Percentiles rank a stretch among this genome's conserved stretches.
Evolutionary conservation across 2,329 filamentous ascomycete species (phyloP).

Genomic region (Xylaria sp.): DNA sequence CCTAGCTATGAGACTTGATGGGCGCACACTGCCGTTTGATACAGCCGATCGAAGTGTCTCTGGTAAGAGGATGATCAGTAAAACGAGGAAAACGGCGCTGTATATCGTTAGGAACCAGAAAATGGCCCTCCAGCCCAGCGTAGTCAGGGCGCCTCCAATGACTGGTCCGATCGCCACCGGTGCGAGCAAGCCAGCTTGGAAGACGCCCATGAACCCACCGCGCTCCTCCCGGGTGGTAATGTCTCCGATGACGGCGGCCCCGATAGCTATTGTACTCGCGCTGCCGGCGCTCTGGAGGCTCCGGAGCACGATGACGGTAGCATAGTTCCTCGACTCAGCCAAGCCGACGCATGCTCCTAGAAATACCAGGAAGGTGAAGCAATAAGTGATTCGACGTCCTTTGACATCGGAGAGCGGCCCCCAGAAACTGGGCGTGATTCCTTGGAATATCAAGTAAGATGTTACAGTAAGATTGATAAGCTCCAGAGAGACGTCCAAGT

Average conservation of each 20-base stretch:
- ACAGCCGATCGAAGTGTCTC: slow-evolving; percentile 52
- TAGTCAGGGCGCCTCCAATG: slow-evolving; percentile 57
- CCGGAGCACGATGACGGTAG: slow-evolving; percentile 54
- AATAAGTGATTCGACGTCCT: slow-evolving; percentile 54
- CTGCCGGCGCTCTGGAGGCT: slow-evolving; percentile 59
- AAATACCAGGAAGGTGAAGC: slow-evolving; percentile 53
- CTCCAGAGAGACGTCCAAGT: slow-evolving; percentile 47
- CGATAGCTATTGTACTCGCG: slow-evolving; percentile 60
- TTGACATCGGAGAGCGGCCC: slow-evolving; percentile 53
- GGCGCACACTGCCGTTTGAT: slow-evolving; percentile 45
- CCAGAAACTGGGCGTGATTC: slow-evolving; percentile 56
- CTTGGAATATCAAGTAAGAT: slow-evolving; percentile 59
- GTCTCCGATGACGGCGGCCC: slow-evolving; percentile 60
- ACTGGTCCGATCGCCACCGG: slow-evolving; percentile 52
- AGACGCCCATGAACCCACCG: slow-evolving; percentile 59
- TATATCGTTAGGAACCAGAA: slow-evolving; percentile 60
- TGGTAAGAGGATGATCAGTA: slow-evolving; percentile 52
- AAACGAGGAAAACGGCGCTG: slow-evolving; percentile 44
- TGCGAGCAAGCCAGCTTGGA: slow-evolving; percentile 43
- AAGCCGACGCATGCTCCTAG: slow-evolving; percentile 54
- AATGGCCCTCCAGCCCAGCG: slow-evolving; percentile 58
- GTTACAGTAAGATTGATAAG: slow-evolving; percentile 52
- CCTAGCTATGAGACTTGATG: slow-evolving; percentile 29
- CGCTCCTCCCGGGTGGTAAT: slow-evolving; percentile 61
- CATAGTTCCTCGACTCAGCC: slow-evolving; percentile 50